These are phyloP conservation scores for Populus trichocarpa DNA, from an alignment of 441 rosid genomes.

Conservation along the genomic window DNA sequence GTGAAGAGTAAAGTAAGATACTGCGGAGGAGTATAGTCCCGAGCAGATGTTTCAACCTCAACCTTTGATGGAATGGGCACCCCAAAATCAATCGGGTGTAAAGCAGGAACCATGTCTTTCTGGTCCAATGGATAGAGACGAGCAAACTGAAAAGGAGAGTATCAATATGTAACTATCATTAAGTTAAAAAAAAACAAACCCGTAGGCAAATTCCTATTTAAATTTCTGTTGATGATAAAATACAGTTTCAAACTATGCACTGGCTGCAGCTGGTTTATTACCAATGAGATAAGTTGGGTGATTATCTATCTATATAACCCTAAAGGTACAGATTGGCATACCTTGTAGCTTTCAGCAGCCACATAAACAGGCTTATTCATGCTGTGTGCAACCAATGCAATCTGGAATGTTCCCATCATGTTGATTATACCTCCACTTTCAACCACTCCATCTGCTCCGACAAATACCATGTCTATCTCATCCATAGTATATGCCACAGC, in stretches of 20 bases:
- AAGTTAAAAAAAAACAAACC: neutral
- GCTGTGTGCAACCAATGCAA: slow-evolving; percentile 81
- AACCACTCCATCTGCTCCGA: slow-evolving; percentile 88
- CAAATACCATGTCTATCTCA: slow-evolving; percentile 86
- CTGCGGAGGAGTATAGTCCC: slow-evolving; percentile 92
- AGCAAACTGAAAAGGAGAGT: slow-evolving; percentile 59
- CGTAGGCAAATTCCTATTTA: neutral
- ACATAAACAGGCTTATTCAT: slow-evolving; percentile 93
- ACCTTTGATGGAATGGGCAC: slow-evolving; percentile 79
- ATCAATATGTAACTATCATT: slow-evolving; percentile 2
- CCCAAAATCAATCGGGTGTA: slow-evolving; percentile 70
- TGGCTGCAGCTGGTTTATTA: neutral
- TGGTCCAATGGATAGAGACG: slow-evolving; percentile 87
- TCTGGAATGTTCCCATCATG: slow-evolving; percentile 98
- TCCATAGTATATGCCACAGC: slow-evolving; percentile 92
- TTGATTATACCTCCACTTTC: slow-evolving; percentile 94
- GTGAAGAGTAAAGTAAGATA: slow-evolving; percentile 84
- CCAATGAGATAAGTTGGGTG: neutral
- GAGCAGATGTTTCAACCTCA: slow-evolving; percentile 83
- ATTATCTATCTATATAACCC: neutral
- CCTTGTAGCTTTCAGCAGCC: slow-evolving; percentile 96
- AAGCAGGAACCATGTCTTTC: slow-evolving; percentile 80
- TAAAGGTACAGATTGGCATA: slow-evolving; percentile 10
- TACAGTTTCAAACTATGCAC: neutral
- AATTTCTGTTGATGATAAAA: neutral